phyloP scores from a whole-genome alignment of 495 filamentous ascomycete genomes.

The Aspergillus biplanus region DNA sequence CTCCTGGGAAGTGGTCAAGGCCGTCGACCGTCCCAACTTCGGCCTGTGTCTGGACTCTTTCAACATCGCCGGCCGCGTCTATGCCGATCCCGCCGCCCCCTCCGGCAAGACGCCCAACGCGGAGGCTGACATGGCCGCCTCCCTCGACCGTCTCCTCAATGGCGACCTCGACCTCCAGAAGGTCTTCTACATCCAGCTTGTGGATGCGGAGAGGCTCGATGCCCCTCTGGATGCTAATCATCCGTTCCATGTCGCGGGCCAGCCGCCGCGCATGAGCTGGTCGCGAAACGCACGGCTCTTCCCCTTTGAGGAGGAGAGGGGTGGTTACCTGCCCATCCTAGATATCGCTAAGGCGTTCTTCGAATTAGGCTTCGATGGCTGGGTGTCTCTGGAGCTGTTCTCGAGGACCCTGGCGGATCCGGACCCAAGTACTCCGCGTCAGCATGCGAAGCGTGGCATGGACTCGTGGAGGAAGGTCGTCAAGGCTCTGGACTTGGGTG shows the following conservation, averaged over 20 bases:
- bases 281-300: slow-evolving; percentile 77
- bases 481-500: slow-evolving; percentile 36
- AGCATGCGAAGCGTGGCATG: slow-evolving; percentile 67
- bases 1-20: slow-evolving; percentile 68
- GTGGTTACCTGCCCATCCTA: slow-evolving; percentile 70
- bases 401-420: slow-evolving; percentile 64
- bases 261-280: slow-evolving; percentile 79
- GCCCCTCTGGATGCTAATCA: slow-evolving; percentile 65
- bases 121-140: slow-evolving; percentile 58
- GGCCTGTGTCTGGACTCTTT: slow-evolving; percentile 81
- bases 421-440: slow-evolving; percentile 55
- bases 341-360: slow-evolving; percentile 65
- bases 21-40: slow-evolving; percentile 72
- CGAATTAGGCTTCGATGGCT: slow-evolving; percentile 70
- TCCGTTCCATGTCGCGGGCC: slow-evolving; percentile 62
- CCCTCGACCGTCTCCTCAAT: slow-evolving; percentile 58
- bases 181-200: slow-evolving; percentile 80
- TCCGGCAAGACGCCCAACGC: slow-evolving; percentile 60
- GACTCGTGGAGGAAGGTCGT: slow-evolving; percentile 63
- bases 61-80: slow-evolving; percentile 76
- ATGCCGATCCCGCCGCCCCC: slow-evolving; percentile 65
- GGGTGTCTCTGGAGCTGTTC: slow-evolving; percentile 83
- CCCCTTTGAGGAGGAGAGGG: slow-evolving; percentile 69
- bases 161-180: slow-evolving; percentile 63
- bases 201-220: slow-evolving; percentile 69